These are phyloP conservation scores for Malus sylvestris DNA, from an alignment of 306 rosid species.

Conservation along the genomic window DNA sequence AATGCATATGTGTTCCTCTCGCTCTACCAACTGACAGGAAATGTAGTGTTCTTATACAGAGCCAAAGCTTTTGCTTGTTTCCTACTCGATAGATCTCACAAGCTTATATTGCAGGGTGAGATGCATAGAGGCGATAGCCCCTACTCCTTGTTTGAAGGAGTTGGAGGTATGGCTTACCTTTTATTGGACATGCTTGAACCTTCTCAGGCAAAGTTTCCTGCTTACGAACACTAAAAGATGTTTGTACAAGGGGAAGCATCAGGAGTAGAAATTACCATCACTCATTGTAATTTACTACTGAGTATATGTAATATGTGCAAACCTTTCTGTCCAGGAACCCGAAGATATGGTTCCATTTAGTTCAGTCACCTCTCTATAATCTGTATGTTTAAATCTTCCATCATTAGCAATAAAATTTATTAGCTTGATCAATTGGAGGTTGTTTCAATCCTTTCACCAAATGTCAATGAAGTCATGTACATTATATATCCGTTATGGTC, in stretches of 20 bases:
- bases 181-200: slow-evolving; percentile 54
- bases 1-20: slow-evolving; percentile 57
- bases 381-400: background rate
- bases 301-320: background rate
- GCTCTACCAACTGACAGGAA: slow-evolving; percentile 53
- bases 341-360: background rate
- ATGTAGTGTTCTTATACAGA: slow-evolving; percentile 35
- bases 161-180: slow-evolving; percentile 58
- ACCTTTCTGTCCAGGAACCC: background rate
- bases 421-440: background rate
- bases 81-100: slow-evolving; percentile 53
- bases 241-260: background rate
- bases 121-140: slow-evolving; percentile 66
- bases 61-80: slow-evolving; percentile 70
- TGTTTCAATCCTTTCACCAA: background rate
- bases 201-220: slow-evolving; percentile 47
- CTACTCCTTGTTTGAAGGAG: slow-evolving; percentile 58
- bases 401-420: background rate
- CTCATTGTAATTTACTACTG: background rate
- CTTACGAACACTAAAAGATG: slow-evolving; percentile 41
- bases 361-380: background rate
- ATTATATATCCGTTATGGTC: background rate
- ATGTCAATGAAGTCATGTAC: background rate
- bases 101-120: slow-evolving; percentile 46
- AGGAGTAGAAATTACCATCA: background rate